phyloP scores from a whole-genome alignment of 2,329 filamentous ascomycete genomes.

The Alternaria sp. region DNA sequence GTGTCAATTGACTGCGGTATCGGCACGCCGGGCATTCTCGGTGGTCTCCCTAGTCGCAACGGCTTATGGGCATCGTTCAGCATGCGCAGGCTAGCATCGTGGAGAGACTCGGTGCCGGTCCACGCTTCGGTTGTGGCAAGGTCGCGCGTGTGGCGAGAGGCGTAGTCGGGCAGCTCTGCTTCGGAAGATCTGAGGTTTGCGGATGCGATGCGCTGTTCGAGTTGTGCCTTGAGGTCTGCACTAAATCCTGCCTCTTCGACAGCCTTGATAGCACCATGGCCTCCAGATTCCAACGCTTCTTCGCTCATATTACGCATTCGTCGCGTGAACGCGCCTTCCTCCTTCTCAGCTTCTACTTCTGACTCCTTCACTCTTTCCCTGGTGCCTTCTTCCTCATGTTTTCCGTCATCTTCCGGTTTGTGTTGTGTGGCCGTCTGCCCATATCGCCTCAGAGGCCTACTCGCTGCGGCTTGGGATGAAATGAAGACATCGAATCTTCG shows the following conservation, averaged over 20 bases:
- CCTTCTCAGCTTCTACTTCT: conserved; percentile 22
- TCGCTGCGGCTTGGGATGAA: conserved; percentile 16
- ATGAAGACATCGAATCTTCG: conserved; percentile 20
- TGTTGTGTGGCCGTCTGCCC: conserved; percentile 31
- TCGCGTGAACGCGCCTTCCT: conserved; percentile 66
- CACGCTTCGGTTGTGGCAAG: conserved; percentile 75
- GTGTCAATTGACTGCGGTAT: conserved; percentile 45
- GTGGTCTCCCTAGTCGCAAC: conserved; percentile 33
- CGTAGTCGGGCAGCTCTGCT: conserved; percentile 64
- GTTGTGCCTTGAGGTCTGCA: conserved; percentile 65
- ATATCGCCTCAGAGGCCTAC: conserved; percentile 28
- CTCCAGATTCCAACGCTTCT: conserved; percentile 64
- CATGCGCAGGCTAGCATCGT: conserved; percentile 85
- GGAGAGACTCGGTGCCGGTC: conserved; percentile 77
- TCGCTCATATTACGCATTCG: conserved; percentile 69
- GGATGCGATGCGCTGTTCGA: conserved; percentile 67
- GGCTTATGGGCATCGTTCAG: conserved; percentile 70
- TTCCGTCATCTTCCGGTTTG: conserved; percentile 21
- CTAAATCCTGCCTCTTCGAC: conserved; percentile 71
- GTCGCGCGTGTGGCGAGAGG: conserved; percentile 73
- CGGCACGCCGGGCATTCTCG: conserved; percentile 30
- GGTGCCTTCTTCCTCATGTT: conserved; percentile 26
- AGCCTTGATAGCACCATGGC: conserved; percentile 63
- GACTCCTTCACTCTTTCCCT: not conserved
- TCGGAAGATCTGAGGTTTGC: conserved; percentile 66